Evolutionary conservation across 495 filamentous ascomycete genomes (phyloP).

Genomic region (Talaromyces ruber): DNA sequence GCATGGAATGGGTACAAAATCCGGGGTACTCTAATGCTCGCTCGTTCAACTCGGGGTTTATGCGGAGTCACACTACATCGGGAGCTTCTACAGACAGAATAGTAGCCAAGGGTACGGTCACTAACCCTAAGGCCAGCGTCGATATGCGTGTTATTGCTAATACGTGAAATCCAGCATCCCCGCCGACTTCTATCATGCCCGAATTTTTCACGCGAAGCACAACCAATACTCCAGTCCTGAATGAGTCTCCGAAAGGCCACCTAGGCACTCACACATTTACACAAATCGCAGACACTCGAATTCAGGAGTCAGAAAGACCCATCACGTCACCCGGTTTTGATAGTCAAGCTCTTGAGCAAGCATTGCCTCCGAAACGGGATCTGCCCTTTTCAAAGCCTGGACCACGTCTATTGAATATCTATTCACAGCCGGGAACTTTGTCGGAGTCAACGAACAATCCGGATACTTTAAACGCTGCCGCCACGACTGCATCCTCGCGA

Average conservation of each 20-base stretch:
- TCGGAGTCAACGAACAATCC: background rate
- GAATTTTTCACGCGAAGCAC: background rate
- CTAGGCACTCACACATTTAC: background rate
- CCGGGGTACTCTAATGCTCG: background rate
- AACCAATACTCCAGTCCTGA: background rate
- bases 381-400: constrained; percentile 27
- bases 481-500: background rate
- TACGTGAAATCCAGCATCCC: background rate
- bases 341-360: constrained; percentile 23
- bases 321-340: constrained; percentile 14
- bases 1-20: background rate
- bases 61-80: background rate
- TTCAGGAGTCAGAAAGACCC: constrained; percentile 9
- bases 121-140: background rate
- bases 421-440: background rate
- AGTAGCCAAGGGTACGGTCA: background rate
- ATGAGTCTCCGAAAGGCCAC: background rate
- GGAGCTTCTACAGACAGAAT: constrained; percentile 2
- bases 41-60: background rate
- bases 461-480: background rate
- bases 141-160: constrained; percentile 7
- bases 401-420: background rate
- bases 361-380: constrained; percentile 36
- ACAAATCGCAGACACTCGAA: background rate
- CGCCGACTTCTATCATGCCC: background rate